Percentiles rank a stretch among this genome's conserved stretches.
These are phyloP conservation scores for Lactifluus subvellereus DNA, from an alignment of 768 basidiomycete species.

Conservation along the genomic window DNA sequence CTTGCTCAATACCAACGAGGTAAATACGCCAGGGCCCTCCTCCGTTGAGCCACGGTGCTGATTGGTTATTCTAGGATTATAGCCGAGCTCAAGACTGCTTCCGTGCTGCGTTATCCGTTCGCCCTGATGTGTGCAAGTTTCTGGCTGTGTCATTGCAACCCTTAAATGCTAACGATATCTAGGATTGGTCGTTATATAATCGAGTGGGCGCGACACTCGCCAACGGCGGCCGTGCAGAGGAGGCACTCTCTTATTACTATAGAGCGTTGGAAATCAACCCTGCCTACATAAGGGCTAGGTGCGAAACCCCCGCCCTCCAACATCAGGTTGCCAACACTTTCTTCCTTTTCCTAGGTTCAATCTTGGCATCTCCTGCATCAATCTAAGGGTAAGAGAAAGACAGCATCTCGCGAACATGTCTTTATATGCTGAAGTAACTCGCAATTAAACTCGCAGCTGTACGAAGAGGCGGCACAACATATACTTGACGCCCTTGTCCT, in stretches of 20 bases:
- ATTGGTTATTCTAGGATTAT: conserved; percentile 57
- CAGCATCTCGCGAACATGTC: conserved; percentile 25
- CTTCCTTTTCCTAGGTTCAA: conserved; percentile 58
- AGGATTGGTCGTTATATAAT: conserved; percentile 94
- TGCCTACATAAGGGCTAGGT: conserved; percentile 85
- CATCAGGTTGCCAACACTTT: background rate
- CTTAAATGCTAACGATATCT: background rate
- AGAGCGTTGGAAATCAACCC: conserved; percentile 84
- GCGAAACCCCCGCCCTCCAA: conserved; percentile 19
- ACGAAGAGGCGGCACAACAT: conserved; percentile 80
- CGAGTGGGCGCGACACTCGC: conserved; percentile 93
- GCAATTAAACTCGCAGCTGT: conserved; percentile 47
- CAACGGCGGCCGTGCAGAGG: conserved; percentile 71
- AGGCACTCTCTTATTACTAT: conserved; percentile 85
- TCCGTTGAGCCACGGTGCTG: background rate
- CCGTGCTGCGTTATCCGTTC: conserved; percentile 73
- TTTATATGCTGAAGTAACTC: conserved; percentile 18
- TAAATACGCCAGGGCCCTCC: conserved; percentile 27
- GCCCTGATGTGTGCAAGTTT: conserved; percentile 68
- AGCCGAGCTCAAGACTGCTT: conserved; percentile 93
- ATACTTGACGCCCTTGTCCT: conserved; percentile 84
- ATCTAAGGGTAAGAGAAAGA: conserved; percentile 52
- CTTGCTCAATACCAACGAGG: conserved; percentile 87
- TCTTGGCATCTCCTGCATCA: conserved; percentile 87
- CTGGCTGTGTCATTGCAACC: background rate